These are phyloP conservation scores for Paraphaeosphaeria sporulosa DNA, from an alignment of 2,329 filamentous ascomycete species.

Conservation along the genomic window DNA sequence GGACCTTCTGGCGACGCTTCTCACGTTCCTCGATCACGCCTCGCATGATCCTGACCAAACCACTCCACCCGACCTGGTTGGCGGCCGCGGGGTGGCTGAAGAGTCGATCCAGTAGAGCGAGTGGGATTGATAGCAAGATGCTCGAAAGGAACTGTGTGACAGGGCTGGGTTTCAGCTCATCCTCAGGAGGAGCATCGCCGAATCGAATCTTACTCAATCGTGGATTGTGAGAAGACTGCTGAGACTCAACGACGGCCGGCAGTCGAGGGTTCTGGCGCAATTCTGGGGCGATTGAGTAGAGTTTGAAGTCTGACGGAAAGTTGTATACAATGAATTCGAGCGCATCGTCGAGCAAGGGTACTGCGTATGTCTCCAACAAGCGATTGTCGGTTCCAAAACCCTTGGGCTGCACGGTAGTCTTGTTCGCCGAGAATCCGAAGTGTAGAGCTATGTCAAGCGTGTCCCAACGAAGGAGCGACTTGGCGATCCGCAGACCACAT, in stretches of 20 bases:
- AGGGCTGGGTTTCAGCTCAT: constrained; percentile 48
- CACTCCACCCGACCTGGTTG: constrained; percentile 49
- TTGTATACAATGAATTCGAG: constrained; percentile 67
- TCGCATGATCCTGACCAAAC: constrained; percentile 51
- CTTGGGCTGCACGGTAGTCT: constrained; percentile 19
- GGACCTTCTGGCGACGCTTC: constrained; percentile 43
- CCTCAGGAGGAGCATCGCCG: constrained; percentile 66
- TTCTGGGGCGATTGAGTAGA: constrained; percentile 61
- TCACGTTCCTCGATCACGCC: constrained; percentile 56
- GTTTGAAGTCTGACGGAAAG: constrained; percentile 66
- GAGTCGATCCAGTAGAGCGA: constrained; percentile 69
- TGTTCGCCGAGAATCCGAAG: constrained; percentile 62
- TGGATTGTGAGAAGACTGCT: constrained; percentile 54
- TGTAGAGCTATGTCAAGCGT: constrained; percentile 67
- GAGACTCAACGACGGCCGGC: constrained; percentile 47
- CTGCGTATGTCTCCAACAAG: constrained; percentile 63
- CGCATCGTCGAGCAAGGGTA: constrained; percentile 62
- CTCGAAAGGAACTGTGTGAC: constrained; percentile 66
- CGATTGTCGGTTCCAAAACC: constrained; percentile 24
- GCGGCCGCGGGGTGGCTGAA: constrained; percentile 68
- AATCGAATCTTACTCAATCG: constrained; percentile 73
- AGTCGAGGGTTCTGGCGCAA: constrained; percentile 58
- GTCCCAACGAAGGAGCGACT: constrained; percentile 67
- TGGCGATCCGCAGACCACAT: constrained; percentile 67
- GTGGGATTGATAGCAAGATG: constrained; percentile 74